Evolutionary conservation across 2,329 filamentous ascomycete species (phyloP).

Genomic region (Aspergillus fumigatiaffinis): DNA sequence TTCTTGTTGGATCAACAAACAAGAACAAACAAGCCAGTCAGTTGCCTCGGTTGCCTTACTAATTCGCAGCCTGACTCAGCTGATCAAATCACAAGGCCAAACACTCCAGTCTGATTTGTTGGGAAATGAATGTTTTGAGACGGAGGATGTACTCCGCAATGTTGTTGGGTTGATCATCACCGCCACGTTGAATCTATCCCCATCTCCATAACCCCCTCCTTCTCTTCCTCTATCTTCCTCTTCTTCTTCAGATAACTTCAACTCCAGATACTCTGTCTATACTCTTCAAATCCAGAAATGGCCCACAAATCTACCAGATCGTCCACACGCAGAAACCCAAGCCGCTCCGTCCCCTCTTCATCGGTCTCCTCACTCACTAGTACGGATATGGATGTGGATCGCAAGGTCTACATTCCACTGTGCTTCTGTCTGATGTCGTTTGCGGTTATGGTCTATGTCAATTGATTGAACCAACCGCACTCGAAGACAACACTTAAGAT

Average conservation of each 20-base stretch:
- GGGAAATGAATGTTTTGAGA: neutral
- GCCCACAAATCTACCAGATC: slow-evolving; percentile 13
- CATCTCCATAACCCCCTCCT: slow-evolving; percentile 1
- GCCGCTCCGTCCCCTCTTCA: slow-evolving; percentile 10
- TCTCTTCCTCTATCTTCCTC: slow-evolving; percentile 1
- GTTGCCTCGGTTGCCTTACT: neutral
- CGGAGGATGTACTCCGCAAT: slow-evolving; percentile 1
- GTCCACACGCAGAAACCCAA: slow-evolving; percentile 7
- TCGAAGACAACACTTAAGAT: neutral
- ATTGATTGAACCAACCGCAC: slow-evolving; percentile 14
- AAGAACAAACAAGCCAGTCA: neutral
- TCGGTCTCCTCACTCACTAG: slow-evolving; percentile 7
- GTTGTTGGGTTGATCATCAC: slow-evolving; percentile 1
- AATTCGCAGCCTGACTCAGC: neutral
- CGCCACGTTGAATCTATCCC: neutral
- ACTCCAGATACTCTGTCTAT: neutral
- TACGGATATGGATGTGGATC: slow-evolving; percentile 33
- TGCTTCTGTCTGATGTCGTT: slow-evolving; percentile 37
- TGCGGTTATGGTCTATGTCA: slow-evolving; percentile 34
- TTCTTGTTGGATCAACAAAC: neutral
- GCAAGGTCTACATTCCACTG: slow-evolving; percentile 33
- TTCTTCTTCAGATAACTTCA: neutral
- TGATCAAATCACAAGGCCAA: neutral
- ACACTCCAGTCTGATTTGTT: neutral
- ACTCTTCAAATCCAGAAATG: slow-evolving; percentile 7